Conservation (phyloP, 2,329 filamentous ascomycete species). For the Exophiala calicioides region DNA sequence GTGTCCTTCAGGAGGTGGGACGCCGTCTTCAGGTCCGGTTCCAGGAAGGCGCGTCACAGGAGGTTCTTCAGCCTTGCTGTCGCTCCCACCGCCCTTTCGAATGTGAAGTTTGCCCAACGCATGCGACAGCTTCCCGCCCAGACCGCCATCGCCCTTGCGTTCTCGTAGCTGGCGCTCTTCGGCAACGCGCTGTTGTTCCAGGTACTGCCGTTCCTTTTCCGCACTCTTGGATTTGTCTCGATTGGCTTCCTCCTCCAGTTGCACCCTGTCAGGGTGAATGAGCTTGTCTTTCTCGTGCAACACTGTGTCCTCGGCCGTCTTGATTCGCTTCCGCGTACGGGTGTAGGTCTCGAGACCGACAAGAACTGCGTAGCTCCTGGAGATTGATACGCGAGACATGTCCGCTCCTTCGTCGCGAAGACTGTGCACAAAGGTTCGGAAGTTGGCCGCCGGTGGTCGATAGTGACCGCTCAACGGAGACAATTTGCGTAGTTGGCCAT, state of each 20-base stretch:
- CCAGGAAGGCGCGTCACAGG: conserved; percentile 22
- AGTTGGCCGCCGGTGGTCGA: conserved; percentile 70
- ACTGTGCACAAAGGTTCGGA: conserved; percentile 74
- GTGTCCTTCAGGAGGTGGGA: conserved; percentile 32
- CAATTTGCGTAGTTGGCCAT: conserved; percentile 73
- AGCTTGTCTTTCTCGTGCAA: conserved; percentile 60
- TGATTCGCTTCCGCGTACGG: conserved; percentile 66
- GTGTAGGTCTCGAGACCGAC: conserved; percentile 80
- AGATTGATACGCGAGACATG: conserved; percentile 75
- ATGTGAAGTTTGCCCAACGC: conserved; percentile 10
- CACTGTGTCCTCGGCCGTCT: conserved; percentile 54
- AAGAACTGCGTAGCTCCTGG: conserved; percentile 77
- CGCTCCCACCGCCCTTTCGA: conserved; percentile 2
- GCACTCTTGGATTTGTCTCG: conserved; percentile 63
- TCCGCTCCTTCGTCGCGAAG: conserved; percentile 75
- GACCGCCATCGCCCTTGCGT: conserved; percentile 9
- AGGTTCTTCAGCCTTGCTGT: neutral
- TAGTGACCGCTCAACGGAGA: conserved; percentile 54
- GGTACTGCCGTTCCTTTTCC: conserved; percentile 59
- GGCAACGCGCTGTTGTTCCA: conserved; percentile 31
- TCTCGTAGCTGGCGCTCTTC: conserved; percentile 13
- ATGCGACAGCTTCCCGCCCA: conserved; percentile 13
- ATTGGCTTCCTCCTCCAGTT: conserved; percentile 47
- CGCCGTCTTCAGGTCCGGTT: conserved; percentile 33
- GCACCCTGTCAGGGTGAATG: conserved; percentile 61